Evolutionary conservation across 805 yeast species (phyloP), one percentile per base, ranked within the genome.

Genomic region (Kodamaea leandrae): DNA sequence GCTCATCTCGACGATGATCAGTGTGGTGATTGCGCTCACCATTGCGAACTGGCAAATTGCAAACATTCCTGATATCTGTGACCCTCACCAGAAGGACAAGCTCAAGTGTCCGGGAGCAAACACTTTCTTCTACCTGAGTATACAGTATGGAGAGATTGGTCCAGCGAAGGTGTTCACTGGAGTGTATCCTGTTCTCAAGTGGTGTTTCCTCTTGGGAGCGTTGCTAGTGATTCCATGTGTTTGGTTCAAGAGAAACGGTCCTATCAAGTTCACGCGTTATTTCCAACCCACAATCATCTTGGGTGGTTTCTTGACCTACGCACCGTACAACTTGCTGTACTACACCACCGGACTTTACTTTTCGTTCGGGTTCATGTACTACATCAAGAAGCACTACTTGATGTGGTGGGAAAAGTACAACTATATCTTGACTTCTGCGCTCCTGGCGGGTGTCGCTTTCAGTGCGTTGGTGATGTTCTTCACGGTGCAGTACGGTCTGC

Each of bases 401-500:
- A 57, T 68, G 16, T 74, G 84, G 85, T 83, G 85, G 89, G 80
- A 82, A 29, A 83, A 82, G 58, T 83, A 83, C 58, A 82, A 82
- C 56, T 82, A 80, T 54, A 70, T 82, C 16, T 58, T 82, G 38
- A 66, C 81, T 17, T 74, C 82, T 38, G 83, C 77, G 1, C 60
- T 81, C 19, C 61, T 72, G 6, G 77, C 84, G 1, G 86, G 85
- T n/a, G 74, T 79, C 14, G 86, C 85, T 2, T 70, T 80, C 46
- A 66, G 80, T 43, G 74, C 83, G 2, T 62, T 83, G 38, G 60
- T 82, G 42, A 74, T 80, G 27, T 82, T 82, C 61, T 77, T 78
- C 52, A 62, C 74, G 1, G 68, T 75, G 4, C 70, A 71, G 33
- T 77, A 69, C 51, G 68, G 75, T 35, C 62, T 65, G 2, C 64